These are phyloP conservation scores for Colletotrichum magnum DNA, from an alignment of 2,329 filamentous ascomycete species.

Conservation along the genomic window DNA sequence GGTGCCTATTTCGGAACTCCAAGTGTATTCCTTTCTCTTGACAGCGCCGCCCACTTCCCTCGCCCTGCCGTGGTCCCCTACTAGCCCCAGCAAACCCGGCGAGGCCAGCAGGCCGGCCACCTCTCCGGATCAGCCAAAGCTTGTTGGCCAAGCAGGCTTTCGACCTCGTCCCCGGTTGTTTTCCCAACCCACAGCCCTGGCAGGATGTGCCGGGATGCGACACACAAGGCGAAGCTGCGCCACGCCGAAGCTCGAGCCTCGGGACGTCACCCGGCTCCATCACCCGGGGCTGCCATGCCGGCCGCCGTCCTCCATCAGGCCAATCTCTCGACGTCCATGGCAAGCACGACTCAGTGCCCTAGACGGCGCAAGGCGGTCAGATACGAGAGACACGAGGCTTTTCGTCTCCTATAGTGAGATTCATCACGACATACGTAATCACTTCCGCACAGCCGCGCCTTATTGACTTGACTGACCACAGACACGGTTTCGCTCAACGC, in stretches of 20 bases:
- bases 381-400: constrained; percentile 28
- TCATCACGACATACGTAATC: constrained; percentile 32
- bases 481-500: background rate
- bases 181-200: constrained; percentile 10
- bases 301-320: constrained; percentile 29
- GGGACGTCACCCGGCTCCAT: constrained; percentile 33
- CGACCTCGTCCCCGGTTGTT: constrained; percentile 1
- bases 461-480: no score
- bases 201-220: constrained; percentile 26
- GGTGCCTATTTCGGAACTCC: constrained; percentile 27
- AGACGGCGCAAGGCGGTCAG: constrained; percentile 13
- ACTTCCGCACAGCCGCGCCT: constrained; percentile 1
- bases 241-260: constrained; percentile 35
- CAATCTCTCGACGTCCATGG: constrained; percentile 6
- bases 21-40: constrained; percentile 10
- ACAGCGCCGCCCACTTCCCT: constrained; percentile 36
- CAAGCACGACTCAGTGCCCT: constrained; percentile 34
- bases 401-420: background rate
- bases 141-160: background rate
- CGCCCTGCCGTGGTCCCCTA: background rate
- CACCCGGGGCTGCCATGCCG: constrained; percentile 28
- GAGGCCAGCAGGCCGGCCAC: constrained; percentile 31
- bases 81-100: constrained; percentile 13
- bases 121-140: constrained; percentile 35
- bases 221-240: constrained; percentile 29